Conservation (phyloP, 2,329 filamentous ascomycete genomes). For the Hypoxylon sp. region DNA sequence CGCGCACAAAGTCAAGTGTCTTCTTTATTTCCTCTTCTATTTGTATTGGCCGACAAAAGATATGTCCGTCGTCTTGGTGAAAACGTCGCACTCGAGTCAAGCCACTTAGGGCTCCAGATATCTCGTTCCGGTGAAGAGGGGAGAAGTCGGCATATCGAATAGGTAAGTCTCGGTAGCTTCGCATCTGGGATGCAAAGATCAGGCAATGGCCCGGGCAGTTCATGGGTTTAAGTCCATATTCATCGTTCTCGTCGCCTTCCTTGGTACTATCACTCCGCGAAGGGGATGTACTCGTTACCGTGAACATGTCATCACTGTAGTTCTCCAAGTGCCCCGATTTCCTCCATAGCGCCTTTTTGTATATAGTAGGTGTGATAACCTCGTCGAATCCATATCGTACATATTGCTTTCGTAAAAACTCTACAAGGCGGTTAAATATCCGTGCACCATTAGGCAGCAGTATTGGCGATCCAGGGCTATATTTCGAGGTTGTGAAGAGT, state of each 20-base stretch:
- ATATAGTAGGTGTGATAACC: slow-evolving; percentile 91
- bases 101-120: slow-evolving; percentile 90
- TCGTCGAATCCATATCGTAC: slow-evolving; percentile 88
- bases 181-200: slow-evolving; percentile 85
- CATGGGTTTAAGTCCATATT: slow-evolving; percentile 89
- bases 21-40: slow-evolving; percentile 74
- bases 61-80: slow-evolving; percentile 96
- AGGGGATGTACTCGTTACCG: slow-evolving; percentile 73
- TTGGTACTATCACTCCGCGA: slow-evolving; percentile 55
- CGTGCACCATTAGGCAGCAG: slow-evolving; percentile 86
- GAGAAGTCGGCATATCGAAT: slow-evolving; percentile 96
- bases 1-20: slow-evolving; percentile 62
- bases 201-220: slow-evolving; percentile 97
- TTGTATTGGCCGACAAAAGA: slow-evolving; percentile 80
- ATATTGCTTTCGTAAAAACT: slow-evolving; percentile 88
- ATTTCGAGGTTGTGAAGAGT: slow-evolving; percentile 83
- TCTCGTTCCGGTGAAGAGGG: slow-evolving; percentile 94
- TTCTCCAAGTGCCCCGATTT: slow-evolving; percentile 90
- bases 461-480: slow-evolving; percentile 88
- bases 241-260: slow-evolving; percentile 55
- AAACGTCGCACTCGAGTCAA: slow-evolving; percentile 94
- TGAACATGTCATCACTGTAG: slow-evolving; percentile 94
- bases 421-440: slow-evolving; percentile 86
- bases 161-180: slow-evolving; percentile 91
- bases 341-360: slow-evolving; percentile 89